These are phyloP conservation scores for Pisolithus albus DNA, from an alignment of 768 basidiomycete genomes.

Conservation along the genomic window DNA sequence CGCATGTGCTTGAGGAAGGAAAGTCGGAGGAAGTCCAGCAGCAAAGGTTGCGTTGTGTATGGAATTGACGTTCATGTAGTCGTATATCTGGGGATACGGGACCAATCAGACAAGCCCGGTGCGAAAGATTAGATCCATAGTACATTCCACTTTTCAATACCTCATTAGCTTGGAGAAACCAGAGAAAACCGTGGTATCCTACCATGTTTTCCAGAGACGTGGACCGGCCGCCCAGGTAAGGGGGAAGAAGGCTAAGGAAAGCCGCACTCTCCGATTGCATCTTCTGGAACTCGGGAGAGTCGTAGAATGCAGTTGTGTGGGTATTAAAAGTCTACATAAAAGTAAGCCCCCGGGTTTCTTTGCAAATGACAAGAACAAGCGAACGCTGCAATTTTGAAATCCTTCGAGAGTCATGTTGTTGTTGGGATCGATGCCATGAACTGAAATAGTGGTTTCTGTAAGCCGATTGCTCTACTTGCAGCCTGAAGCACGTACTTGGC, in stretches of 20 bases:
- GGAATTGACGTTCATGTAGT: constrained; percentile 67
- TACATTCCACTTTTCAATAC: constrained; percentile 39
- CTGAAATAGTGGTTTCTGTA: constrained; percentile 21
- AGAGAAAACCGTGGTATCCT: constrained; percentile 2
- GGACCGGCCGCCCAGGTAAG: constrained; percentile 47
- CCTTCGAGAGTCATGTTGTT: constrained; percentile 63
- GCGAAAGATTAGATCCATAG: constrained; percentile 5
- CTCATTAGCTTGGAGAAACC: background rate
- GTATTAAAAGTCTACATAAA: constrained; percentile 38
- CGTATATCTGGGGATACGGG: constrained; percentile 42
- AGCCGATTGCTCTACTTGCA: constrained; percentile 1
- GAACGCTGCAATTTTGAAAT: constrained; percentile 52
- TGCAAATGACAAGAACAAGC: constrained; percentile 6
- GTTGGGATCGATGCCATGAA: constrained; percentile 57
- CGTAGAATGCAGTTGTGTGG: constrained; percentile 47
- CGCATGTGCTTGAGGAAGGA: constrained; percentile 47
- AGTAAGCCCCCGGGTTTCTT: background rate
- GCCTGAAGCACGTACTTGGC: constrained; percentile 28
- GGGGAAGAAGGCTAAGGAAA: constrained; percentile 45
- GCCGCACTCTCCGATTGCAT: constrained; percentile 37
- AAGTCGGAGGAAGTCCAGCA: constrained; percentile 38
- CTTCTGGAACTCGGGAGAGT: constrained; percentile 43
- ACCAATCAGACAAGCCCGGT: background rate
- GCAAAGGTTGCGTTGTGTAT: constrained; percentile 59
- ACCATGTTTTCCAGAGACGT: constrained; percentile 57